Evolutionary conservation across 495 filamentous ascomycete genomes (phyloP), one percentile per base, ranked within the genome.

Genomic region (Hypoxylon cercidicola): DNA sequence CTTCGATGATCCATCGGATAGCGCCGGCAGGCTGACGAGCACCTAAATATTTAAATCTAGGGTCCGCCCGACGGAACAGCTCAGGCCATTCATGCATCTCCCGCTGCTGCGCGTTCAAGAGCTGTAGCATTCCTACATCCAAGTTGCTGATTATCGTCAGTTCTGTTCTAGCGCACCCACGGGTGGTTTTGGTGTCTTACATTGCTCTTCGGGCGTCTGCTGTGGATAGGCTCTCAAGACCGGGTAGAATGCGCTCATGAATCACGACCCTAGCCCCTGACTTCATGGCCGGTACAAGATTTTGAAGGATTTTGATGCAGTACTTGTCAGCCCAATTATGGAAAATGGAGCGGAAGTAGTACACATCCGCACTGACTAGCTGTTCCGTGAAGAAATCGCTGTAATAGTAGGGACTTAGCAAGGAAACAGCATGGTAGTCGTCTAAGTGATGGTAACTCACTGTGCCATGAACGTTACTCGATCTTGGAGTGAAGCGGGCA

Each of bases 271-370:
- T 69, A 0, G 73, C 69, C 0, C 68, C 73, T 4, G 53, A 43
- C 41, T 73, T 75, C 64, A 86, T 53, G 4, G 76, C 78, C 0
- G 75, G 73, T 4, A 81, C 50, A 1, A 83, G 60, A 12, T 76
- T 74, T 12, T 62, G 66, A 0, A 87, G 62, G 49, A 84, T 82
- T 13, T 64, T 68, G 20, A 78, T 55, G 15, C 72, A 77, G 40
- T 83, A 72, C 13, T 73, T 66, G 32, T 81, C 74, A 3, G 75
- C 60, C 75, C 80, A 81, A 55, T 86, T 80, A 45, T 87, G 84
- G 13, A 87, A 66, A 20, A 85, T 78, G 47, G 74, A 72, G 0
- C 84, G 79, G 15, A 85, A 72, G 44, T 82, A 76, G 62, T 86
- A 87, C 1, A 83, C 76, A 39, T 85, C 81, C 2, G 82, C 84